These are phyloP conservation scores for Phytophthora niederhauseri DNA, from an alignment of 352 stramenopile species.

Conservation along the genomic window DNA sequence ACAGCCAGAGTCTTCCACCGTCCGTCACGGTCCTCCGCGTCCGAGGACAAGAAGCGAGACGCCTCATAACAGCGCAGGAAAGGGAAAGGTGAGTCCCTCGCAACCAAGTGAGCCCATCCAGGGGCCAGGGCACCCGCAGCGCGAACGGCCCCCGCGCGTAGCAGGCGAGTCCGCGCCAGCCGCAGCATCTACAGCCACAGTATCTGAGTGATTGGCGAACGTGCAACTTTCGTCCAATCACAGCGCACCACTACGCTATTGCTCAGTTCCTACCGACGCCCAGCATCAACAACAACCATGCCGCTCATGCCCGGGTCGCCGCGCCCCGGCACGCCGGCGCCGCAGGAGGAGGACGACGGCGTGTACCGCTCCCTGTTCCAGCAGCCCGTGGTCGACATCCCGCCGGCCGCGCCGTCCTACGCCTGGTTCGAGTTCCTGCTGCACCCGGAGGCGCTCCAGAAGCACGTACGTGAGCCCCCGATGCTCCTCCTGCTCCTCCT, in stretches of 20 bases:
- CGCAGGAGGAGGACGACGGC: conserved; percentile 61
- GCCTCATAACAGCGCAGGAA: too few species aligned
- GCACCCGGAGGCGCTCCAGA: conserved; percentile 72
- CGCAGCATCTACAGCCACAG: too few species aligned
- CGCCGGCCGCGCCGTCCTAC: conserved; percentile 65
- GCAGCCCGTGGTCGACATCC: conserved; percentile 79
- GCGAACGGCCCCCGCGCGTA: too few species aligned
- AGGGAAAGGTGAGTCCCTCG: too few species aligned
- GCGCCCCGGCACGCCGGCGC: conserved; percentile 45
- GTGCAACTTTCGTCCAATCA: not conserved
- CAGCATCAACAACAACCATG: conserved; percentile 34
- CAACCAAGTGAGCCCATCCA: too few species aligned
- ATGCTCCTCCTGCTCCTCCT: not conserved
- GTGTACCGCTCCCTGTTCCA: conserved; percentile 89
- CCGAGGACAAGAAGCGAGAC: too few species aligned
- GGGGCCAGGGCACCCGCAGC: too few species aligned
- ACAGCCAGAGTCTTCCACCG: not conserved
- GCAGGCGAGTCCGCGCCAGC: too few species aligned
- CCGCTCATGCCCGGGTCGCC: conserved; percentile 69
- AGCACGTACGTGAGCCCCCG: conserved; percentile 52
- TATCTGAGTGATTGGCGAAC: not conserved
- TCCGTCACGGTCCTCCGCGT: not conserved
- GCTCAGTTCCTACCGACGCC: too few species aligned
- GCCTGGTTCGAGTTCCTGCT: conserved; percentile 90
- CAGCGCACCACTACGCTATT: not conserved